Conservation (phyloP, 257 asterid species). For the Nicotiana tomentosiformis region DNA sequence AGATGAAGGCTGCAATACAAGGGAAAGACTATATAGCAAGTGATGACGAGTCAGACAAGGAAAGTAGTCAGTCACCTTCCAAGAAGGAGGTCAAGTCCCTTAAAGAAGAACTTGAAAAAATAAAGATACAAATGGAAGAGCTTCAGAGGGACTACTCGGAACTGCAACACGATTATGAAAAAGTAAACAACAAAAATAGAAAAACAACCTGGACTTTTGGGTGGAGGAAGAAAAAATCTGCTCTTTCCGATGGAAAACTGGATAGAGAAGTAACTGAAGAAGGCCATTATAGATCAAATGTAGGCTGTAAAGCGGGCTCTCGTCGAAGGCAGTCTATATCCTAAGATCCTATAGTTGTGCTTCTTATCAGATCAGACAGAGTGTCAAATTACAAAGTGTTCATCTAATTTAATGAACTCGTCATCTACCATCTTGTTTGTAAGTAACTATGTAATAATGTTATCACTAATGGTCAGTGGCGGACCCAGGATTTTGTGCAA, state of each 20-base stretch:
- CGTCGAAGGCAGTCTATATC: constrained; percentile 40
- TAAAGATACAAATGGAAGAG: constrained; percentile 50
- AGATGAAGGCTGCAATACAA: constrained; percentile 52
- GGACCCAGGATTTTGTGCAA: too few relatives aligned
- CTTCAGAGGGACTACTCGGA: constrained; percentile 54
- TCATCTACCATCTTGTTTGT: too few relatives aligned
- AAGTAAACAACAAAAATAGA: constrained; percentile 32
- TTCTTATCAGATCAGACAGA: neutral
- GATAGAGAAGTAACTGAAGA: constrained; percentile 42
- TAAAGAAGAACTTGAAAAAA: constrained; percentile 52
- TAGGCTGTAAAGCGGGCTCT: constrained; percentile 16
- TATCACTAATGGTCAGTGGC: too few relatives aligned
- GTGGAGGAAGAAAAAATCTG: constrained; percentile 58
- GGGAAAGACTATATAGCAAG: constrained; percentile 32
- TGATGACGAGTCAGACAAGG: constrained; percentile 43
- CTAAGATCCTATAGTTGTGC: neutral
- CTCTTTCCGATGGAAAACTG: constrained; percentile 34
- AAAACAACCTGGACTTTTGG: constrained; percentile 46
- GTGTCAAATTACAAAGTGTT: neutral
- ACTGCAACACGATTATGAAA: constrained; percentile 50
- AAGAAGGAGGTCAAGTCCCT: constrained; percentile 61
- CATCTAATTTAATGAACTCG: neutral
- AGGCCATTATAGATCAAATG: constrained; percentile 21
- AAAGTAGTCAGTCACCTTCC: constrained; percentile 33
- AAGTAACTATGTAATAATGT: neutral